Conservation (phyloP, 306 rosid genomes). For the Delonix regia region DNA sequence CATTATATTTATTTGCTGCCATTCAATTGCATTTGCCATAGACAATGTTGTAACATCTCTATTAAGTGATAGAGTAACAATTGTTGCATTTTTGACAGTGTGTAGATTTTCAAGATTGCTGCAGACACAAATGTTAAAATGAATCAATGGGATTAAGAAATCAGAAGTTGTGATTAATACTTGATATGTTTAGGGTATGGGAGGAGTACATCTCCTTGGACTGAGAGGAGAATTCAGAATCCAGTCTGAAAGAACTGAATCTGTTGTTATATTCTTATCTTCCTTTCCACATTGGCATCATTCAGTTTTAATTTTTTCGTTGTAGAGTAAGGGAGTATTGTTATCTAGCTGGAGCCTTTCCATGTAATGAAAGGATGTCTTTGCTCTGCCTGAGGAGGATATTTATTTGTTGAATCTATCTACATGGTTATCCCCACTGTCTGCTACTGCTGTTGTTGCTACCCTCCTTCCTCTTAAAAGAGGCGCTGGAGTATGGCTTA, state of each 20-base stretch:
- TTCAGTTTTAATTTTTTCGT: neutral
- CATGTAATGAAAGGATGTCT: neutral
- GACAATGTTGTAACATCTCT: neutral
- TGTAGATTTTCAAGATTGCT: neutral
- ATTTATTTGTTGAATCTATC: neutral
- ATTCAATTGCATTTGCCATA: slow-evolving; percentile 26
- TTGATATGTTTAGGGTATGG: neutral
- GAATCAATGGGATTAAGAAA: neutral
- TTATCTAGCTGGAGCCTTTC: slow-evolving; percentile 1
- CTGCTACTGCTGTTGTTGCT: neutral
- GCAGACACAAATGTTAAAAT: neutral
- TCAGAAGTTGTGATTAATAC: neutral
- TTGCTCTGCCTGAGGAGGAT: slow-evolving; percentile 21
- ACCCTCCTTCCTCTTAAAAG: neutral
- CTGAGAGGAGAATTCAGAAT: neutral
- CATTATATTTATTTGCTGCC: slow-evolving; percentile 28
- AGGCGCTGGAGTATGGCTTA: neutral
- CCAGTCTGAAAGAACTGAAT: neutral
- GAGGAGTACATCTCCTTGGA: neutral
- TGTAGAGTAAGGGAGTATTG: slow-evolving; percentile 22
- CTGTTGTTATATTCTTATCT: neutral
- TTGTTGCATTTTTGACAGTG: neutral
- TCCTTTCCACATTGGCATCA: neutral
- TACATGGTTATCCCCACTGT: slow-evolving; percentile 12
- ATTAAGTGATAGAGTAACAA: neutral